These are phyloP conservation scores for Botrytis fabae DNA, from an alignment of 2,329 filamentous ascomycete genomes.

Conservation along the genomic window DNA sequence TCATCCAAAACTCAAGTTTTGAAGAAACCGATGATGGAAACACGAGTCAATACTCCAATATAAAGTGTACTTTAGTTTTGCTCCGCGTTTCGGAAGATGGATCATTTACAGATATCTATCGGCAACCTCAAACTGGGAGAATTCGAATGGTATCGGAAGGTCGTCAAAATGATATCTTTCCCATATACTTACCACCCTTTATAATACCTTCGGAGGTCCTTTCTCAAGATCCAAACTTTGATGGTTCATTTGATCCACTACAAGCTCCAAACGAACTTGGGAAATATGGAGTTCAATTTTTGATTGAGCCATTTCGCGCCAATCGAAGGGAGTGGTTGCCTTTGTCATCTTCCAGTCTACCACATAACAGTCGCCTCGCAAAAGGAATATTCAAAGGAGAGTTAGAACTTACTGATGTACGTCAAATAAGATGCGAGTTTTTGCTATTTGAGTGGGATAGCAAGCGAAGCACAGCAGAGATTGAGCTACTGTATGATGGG, in stretches of 20 bases:
- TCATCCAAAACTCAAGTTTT: conserved; percentile 22
- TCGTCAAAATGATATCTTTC: neutral
- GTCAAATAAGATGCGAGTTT: conserved; percentile 14
- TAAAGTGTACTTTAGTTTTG: conserved; percentile 31
- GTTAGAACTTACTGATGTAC: neutral
- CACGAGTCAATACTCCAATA: conserved; percentile 25
- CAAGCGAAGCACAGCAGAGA: neutral
- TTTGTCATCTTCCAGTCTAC: conserved; percentile 23
- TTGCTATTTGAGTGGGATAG: conserved; percentile 16
- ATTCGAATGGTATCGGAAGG: neutral
- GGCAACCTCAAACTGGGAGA: conserved; percentile 13
- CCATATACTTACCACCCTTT: conserved; percentile 17
- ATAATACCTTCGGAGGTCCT: conserved; percentile 14
- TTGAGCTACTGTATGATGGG: conserved; percentile 17
- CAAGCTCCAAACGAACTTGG: neutral
- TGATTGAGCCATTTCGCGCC: conserved; percentile 14
- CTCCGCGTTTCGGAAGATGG: conserved; percentile 29
- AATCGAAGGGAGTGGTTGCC: conserved; percentile 33
- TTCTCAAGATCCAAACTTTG: conserved; percentile 3
- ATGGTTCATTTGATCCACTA: neutral
- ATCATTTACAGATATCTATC: conserved; percentile 20
- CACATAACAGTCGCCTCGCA: conserved; percentile 13
- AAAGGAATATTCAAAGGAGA: conserved; percentile 16
- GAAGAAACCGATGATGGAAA: conserved; percentile 9
- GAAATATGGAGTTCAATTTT: conserved; percentile 8